Evolutionary conservation across 2,329 filamentous ascomycete species (phyloP), one percentile per base, ranked within the genome.

Genomic region (Acrocalymma vagum): DNA sequence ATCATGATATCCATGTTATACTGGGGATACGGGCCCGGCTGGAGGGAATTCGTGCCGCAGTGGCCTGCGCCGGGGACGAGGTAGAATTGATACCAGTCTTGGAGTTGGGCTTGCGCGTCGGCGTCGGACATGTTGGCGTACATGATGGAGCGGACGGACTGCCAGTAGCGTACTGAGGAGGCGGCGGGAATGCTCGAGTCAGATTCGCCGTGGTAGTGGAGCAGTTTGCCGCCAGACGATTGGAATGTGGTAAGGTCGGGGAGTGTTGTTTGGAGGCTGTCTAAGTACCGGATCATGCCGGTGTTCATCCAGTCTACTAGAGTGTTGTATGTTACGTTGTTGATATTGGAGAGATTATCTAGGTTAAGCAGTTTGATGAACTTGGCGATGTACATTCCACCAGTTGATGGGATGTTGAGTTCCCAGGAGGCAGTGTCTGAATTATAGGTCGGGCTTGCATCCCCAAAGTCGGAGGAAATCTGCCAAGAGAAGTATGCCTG

Each of bases 131-230:
- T 25, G 14, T 69, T 48, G 3, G 73, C 67, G 57, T 78, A 78
- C 76, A 82, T 79, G 61, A 75, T 68, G 3, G 53, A 54, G 25
- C 75, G 74, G 23, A 83, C 80, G 3, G 78, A 75, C 38, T 83
- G 71, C 63, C 72, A 77, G 69, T 82, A 84, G 54, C 74, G 78
- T 1, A 81, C 73, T 0, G 78, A 81, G 0, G 78, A 80, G 5
- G 71, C 78, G 1, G 80, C 60, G 2, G 80, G 80, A 45, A 84
- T 69, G 6, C 71, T 74, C 10, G 70, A 61, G 58, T 83, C 81
- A 1, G 75, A 77, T 61, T 83, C 79, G 36, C 80, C 80, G 62
- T 84, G 80, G 67, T 75, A 81, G 60, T 83, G 79, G 9, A 84
- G 64, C 4, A 84, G 62, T 62, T 84, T 84, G 35, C 78, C 80